Percentiles rank a stretch among this genome's conserved stretches.
phyloP scores from a whole-genome alignment of 202 grass and related monocot genomes.

The Schoenoplectus tabernaemontani region DNA sequence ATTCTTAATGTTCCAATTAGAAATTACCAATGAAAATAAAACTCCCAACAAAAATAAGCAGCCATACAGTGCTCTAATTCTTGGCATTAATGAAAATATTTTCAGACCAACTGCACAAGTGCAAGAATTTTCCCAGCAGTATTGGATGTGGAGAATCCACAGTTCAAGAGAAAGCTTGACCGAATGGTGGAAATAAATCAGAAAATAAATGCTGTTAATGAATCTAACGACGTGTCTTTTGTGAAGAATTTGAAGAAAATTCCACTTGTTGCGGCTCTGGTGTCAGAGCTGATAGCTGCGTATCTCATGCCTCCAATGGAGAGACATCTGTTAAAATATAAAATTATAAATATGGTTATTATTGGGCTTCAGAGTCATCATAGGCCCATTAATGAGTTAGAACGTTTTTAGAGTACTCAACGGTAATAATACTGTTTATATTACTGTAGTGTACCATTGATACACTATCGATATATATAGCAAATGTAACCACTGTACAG shows the following conservation, averaged over 20 bases:
- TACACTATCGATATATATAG: too few relatives aligned
- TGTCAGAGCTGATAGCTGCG: slow-evolving; percentile 68
- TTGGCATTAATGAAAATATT: slow-evolving; percentile 3
- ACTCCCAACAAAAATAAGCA: neutral
- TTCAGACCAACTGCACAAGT: slow-evolving; percentile 84
- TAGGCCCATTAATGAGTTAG: too few relatives aligned
- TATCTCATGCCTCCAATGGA: slow-evolving; percentile 95
- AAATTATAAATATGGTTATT: too few relatives aligned
- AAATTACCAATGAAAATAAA: too few relatives aligned
- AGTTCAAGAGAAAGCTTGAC: slow-evolving; percentile 94
- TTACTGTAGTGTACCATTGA: too few relatives aligned
- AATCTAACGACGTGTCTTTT: slow-evolving; percentile 42
- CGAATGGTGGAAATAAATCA: slow-evolving; percentile 75
- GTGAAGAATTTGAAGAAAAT: slow-evolving; percentile 93
- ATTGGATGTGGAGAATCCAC: slow-evolving; percentile 73
- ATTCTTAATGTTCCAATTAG: neutral
- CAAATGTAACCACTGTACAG: too few relatives aligned
- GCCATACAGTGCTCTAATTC: neutral
- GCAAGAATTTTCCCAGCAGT: slow-evolving; percentile 93
- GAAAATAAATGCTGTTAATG: slow-evolving; percentile 42
- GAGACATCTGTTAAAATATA: too few relatives aligned
- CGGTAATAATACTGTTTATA: too few relatives aligned
- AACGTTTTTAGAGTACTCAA: too few relatives aligned
- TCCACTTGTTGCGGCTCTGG: slow-evolving; percentile 44
- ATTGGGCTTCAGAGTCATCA: too few relatives aligned